Base-by-base conservation (phyloP, 2,329 filamentous ascomycete genomes). In the Fusarium marasasianum region DNA sequence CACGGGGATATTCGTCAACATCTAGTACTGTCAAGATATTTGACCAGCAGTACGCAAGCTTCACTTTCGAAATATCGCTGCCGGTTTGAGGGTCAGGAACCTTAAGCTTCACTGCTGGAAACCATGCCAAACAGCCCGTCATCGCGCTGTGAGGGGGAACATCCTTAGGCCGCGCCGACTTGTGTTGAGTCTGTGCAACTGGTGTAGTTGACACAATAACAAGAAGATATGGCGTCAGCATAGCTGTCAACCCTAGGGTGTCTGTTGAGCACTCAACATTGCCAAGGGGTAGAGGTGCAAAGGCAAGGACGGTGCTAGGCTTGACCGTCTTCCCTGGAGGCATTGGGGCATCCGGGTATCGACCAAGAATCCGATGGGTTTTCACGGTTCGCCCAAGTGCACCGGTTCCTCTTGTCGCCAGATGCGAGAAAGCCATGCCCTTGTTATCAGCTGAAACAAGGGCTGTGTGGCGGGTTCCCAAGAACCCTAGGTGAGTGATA, bases 121-220 rank as follows among this genome's bases (percentile, higher is more conserved):
- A 99, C 96, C 96, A 99, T 40, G 96, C 95, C 56, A 99, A 84
- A 77, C 96, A 98, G 6, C 96, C 97, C 56, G 94, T 98, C 88
- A 99, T 91, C 24, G 96, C 92, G 79, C 95, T 94, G 80, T 99
- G 96, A 4, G 94, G 93, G 35, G 91, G 91, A 15, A 98, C 91
- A 74, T 98, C 96, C 80, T 97, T 98, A 8, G 96, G 96, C 33
- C 96, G 89, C 5, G 94, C 91, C 26, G 94, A 92, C 83, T 99
- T 99, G 82, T 98, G 94, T 80, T 99, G 96, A 2, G 96, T 99
- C 81, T 98, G 95, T 8, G 97, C 96, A 41, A 98, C 89, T 1
- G 96, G 96, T 1, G 96, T 99, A 0, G 96, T 99, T 1, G 97
- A 99, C 18, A 99, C 96, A 77, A 99, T 95, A 43, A 99, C 96